phyloP scores from a whole-genome alignment of 164 flowering plant genomes.

The Taxillus chinensis region DNA sequence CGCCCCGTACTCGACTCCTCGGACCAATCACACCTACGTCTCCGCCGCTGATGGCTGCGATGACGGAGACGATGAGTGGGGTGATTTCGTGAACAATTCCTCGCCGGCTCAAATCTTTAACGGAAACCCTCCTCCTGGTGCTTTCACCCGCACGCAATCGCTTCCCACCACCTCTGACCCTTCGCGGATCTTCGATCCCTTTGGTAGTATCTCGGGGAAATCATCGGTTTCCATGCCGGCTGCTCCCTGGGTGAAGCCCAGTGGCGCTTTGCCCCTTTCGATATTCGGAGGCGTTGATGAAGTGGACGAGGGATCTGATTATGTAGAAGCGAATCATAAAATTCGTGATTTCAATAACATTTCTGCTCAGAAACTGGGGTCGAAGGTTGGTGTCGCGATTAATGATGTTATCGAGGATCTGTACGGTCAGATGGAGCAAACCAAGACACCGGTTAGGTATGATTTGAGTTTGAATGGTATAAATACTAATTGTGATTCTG shows the following conservation, averaged over 20 bases:
- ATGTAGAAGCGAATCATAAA: slow-evolving; percentile 9
- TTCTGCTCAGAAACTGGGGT: slow-evolving; percentile 8
- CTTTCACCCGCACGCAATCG: slow-evolving; percentile 8
- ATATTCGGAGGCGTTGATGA: slow-evolving; percentile 50
- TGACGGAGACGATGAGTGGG: slow-evolving; percentile 39
- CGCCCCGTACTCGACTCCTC: slow-evolving; percentile 17
- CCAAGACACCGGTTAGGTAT: slow-evolving; percentile 11
- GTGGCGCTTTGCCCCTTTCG: slow-evolving; percentile 69
- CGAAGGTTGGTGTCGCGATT: slow-evolving; percentile 16
- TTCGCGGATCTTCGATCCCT: slow-evolving; percentile 13
- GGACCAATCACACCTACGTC: slow-evolving; percentile 9
- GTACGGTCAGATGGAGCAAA: slow-evolving; percentile 20
- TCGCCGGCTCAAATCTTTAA: not conserved
- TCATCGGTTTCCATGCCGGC: slow-evolving; percentile 1
- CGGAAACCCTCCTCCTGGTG: slow-evolving; percentile 8
- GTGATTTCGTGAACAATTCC: slow-evolving; percentile 43
- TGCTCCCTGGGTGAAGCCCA: slow-evolving; percentile 32
- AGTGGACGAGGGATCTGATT: slow-evolving; percentile 14
- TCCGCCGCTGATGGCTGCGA: not conserved
- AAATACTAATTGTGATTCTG: not conserved
- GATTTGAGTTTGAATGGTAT: not conserved
- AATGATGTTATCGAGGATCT: slow-evolving; percentile 38
- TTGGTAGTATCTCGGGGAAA: slow-evolving; percentile 5
- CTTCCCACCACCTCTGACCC: not conserved
- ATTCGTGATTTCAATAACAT: slow-evolving; percentile 6